A percentile compares a stretch with the other conserved stretches of the same genome.
These are phyloP conservation scores for Aspergillus calidoustus DNA, from an alignment of 2,329 filamentous ascomycete genomes.

Conservation along the genomic window DNA sequence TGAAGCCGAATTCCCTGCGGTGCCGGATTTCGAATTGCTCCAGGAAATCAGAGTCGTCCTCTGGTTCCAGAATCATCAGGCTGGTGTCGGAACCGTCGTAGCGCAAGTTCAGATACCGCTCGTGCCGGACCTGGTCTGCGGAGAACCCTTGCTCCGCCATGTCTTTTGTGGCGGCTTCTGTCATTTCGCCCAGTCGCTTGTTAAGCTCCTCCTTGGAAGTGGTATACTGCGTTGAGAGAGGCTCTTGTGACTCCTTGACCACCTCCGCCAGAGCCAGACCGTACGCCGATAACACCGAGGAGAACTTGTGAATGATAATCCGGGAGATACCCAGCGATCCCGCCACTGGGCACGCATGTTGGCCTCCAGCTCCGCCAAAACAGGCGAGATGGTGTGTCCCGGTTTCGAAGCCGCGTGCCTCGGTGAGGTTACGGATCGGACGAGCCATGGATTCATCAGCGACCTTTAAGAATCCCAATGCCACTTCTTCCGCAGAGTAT, in stretches of 20 bases:
- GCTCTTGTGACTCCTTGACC: conserved; percentile 79
- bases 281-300: conserved; percentile 88
- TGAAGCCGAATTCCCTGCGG: conserved; percentile 90
- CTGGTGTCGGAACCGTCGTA: conserved; percentile 58
- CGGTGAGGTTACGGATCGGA: conserved; percentile 86
- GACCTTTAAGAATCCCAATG: conserved; percentile 47
- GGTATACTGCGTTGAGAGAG: conserved; percentile 60
- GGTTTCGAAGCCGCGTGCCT: conserved; percentile 90
- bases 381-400: conserved; percentile 88
- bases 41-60: conserved; percentile 80
- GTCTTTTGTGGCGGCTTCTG: conserved; percentile 58
- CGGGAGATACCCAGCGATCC: conserved; percentile 82
- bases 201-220: conserved; percentile 54
- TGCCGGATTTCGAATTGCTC: conserved; percentile 84
- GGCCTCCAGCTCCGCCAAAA: conserved; percentile 89
- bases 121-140: conserved; percentile 44
- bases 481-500: conserved; percentile 55
- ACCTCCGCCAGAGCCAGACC: conserved; percentile 93
- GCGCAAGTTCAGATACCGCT: conserved; percentile 54
- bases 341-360: conserved; percentile 90
- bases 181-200: conserved; percentile 75
- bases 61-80: conserved; percentile 61
- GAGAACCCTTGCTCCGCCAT: conserved; percentile 51
- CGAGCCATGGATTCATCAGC: conserved; percentile 56
- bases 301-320: conserved; percentile 87